A percentile compares a stretch with the other conserved stretches of the same genome.
phyloP scores from a whole-genome alignment of 495 filamentous ascomycete species.

The Tuber magnatum region DNA sequence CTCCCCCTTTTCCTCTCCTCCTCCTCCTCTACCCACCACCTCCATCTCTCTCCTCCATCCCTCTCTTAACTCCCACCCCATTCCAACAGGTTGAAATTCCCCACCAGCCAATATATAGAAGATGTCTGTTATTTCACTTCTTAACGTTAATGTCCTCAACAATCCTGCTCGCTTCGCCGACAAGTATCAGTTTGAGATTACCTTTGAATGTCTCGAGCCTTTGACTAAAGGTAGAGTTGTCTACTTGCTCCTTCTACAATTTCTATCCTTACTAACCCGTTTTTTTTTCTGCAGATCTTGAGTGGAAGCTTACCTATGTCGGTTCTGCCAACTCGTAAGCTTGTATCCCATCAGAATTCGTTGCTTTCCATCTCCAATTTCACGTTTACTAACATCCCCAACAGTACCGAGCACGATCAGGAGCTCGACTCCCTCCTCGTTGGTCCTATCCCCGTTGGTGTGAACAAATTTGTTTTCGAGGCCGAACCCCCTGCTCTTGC shows the following conservation, averaged over 20 bases:
- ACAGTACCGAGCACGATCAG: slow-evolving; percentile 88
- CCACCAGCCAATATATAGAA: slow-evolving; percentile 43
- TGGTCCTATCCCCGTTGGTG: slow-evolving; percentile 88
- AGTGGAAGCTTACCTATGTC: slow-evolving; percentile 99
- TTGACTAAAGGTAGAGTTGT: slow-evolving; percentile 70
- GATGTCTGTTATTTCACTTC: slow-evolving; percentile 95
- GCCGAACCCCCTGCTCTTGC: slow-evolving; percentile 82
- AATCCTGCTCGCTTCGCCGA: slow-evolving; percentile 87
- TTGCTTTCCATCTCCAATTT: slow-evolving; percentile 6
- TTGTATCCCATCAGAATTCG: slow-evolving; percentile 13
- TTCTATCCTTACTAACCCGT: slow-evolving; percentile 4
- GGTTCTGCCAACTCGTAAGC: slow-evolving; percentile 92
- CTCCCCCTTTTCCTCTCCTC: slow-evolving; percentile 6
- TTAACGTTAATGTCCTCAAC: slow-evolving; percentile 90
- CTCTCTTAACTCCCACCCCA: slow-evolving; percentile 13
- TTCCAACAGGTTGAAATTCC: slow-evolving; percentile 16
- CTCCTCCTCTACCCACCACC: not conserved
- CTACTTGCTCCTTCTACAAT: slow-evolving; percentile 4
- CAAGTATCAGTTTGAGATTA: slow-evolving; percentile 94
- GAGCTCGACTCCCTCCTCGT: slow-evolving; percentile 95
- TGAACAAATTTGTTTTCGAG: slow-evolving; percentile 98
- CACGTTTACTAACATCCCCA: slow-evolving; percentile 32
- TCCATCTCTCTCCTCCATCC: slow-evolving; percentile 3
- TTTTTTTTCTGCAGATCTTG: slow-evolving; percentile 62
- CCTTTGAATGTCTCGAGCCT: slow-evolving; percentile 90